These are phyloP conservation scores for Thalassiosira profunda DNA, from an alignment of 108 stramenopile genomes.

Conservation along the genomic window DNA sequence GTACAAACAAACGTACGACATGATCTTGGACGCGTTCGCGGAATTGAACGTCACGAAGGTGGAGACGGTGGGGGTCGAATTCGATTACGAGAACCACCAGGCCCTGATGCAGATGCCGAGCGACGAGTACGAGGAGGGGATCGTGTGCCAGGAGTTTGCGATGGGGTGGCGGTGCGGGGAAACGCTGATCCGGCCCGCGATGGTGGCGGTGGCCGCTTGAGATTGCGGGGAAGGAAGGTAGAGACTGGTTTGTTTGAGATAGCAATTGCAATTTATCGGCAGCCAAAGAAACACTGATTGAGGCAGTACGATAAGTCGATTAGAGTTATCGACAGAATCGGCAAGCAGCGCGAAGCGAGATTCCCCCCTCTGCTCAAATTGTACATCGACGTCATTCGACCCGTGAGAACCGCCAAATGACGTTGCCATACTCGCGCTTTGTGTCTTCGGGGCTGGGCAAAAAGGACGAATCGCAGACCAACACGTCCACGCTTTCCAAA, in stretches of 20 bases:
- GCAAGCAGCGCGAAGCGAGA: no score
- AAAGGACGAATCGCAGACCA: conserved; percentile 36
- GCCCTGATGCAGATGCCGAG: conserved; percentile 86
- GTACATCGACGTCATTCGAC: no score
- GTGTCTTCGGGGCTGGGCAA: conserved; percentile 9
- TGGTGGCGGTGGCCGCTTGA: conserved; percentile 86
- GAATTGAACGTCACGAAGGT: conserved; percentile 84
- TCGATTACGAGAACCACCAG: conserved; percentile 90
- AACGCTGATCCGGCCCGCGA: conserved; percentile 83
- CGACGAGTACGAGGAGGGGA: conserved; percentile 86
- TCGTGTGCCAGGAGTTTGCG: conserved; percentile 90
- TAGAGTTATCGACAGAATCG: no score
- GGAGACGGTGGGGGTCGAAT: conserved; percentile 84
- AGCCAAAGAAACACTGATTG: no score
- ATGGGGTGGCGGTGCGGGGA: conserved; percentile 83
- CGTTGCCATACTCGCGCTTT: conserved; percentile 11
- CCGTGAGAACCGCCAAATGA: conserved; percentile 16
- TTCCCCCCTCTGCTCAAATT: no score
- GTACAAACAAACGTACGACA: conserved; percentile 72
- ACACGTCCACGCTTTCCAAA: conserved; percentile 18
- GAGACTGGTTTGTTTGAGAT: no score
- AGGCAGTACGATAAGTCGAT: no score
- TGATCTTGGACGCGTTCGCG: conserved; percentile 62
- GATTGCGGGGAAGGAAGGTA: background rate
- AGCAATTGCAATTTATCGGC: no score